Evolutionary conservation across 768 basidiomycete species (phyloP).

Genomic region (Hericium coralloides): DNA sequence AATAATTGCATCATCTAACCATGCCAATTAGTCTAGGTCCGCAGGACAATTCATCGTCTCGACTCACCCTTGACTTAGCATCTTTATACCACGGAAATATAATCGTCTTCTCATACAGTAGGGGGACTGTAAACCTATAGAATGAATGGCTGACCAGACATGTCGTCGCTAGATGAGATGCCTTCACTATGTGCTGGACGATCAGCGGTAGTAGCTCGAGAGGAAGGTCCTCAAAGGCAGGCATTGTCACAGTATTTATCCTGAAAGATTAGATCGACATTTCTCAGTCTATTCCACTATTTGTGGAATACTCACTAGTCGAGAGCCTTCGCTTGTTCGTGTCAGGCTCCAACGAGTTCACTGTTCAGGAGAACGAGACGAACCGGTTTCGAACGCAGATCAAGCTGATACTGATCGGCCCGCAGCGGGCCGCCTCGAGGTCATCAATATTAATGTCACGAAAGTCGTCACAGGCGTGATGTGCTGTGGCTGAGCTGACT

Average conservation of each 20-base stretch:
- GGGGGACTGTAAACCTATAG: constrained; percentile 36
- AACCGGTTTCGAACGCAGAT: no score
- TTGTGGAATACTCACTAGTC: no score
- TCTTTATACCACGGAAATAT: constrained; percentile 70
- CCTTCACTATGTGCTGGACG: constrained; percentile 38
- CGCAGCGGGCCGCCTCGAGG: no score
- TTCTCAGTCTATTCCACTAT: neutral
- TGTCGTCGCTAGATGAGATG: constrained; percentile 39
- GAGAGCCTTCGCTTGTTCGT: no score
- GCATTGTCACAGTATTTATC: constrained; percentile 28
- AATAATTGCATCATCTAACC: constrained; percentile 56
- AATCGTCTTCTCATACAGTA: constrained; percentile 48
- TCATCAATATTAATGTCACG: no score
- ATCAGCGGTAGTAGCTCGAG: constrained; percentile 55
- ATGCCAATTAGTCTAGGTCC: neutral
- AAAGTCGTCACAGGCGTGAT: no score
- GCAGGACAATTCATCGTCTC: neutral
- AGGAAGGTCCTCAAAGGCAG: constrained; percentile 48
- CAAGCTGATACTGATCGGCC: no score
- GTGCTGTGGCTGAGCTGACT: no score
- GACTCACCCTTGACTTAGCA: constrained; percentile 46
- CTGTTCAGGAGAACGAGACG: no score
- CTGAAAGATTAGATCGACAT: neutral
- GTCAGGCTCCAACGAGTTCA: no score
- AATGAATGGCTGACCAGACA: constrained; percentile 57